Conservation (phyloP, 257 asterid genomes). For the Salvia rosmarinus region DNA sequence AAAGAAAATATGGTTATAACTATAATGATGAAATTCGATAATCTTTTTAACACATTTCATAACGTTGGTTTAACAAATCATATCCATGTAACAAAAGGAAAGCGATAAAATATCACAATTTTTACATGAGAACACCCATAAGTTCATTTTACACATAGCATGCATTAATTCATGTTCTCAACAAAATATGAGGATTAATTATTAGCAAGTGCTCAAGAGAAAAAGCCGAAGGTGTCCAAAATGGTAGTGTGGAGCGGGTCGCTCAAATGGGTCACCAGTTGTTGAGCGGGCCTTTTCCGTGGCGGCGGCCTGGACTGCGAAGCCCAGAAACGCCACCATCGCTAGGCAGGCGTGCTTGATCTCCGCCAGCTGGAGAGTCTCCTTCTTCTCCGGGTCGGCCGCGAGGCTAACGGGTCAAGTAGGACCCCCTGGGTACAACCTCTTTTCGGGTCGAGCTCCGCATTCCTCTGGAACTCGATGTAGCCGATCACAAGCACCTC, state of each 20-base stretch:
- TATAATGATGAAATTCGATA: not conserved
- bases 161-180: constrained; percentile 17
- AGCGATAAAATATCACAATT: constrained; percentile 32
- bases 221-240: constrained; percentile 80
- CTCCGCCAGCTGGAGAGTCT: constrained; percentile 84
- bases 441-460: constrained; percentile 93
- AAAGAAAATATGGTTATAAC: not conserved
- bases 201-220: constrained; percentile 31
- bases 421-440: constrained; percentile 95
- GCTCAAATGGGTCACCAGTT: constrained; percentile 95
- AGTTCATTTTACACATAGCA: constrained; percentile 22
- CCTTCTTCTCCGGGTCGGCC: constrained; percentile 93
- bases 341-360: constrained; percentile 99
- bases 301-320: constrained; percentile 93
- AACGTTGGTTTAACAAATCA: not conserved
- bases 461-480: constrained; percentile 95
- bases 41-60: not conserved
- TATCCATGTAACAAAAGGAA: not conserved
- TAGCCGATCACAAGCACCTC: constrained; percentile 82
- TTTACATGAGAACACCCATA: constrained; percentile 36
- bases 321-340: constrained; percentile 92
- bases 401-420: constrained; percentile 93
- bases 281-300: constrained; percentile 98
- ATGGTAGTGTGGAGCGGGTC: constrained; percentile 99
- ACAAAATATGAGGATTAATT: not conserved